A percentile compares a stretch with the other conserved stretches of the same genome.
phyloP scores from a whole-genome alignment of 176 grass and related monocot genomes.

The Bothriochloa decipiens region DNA sequence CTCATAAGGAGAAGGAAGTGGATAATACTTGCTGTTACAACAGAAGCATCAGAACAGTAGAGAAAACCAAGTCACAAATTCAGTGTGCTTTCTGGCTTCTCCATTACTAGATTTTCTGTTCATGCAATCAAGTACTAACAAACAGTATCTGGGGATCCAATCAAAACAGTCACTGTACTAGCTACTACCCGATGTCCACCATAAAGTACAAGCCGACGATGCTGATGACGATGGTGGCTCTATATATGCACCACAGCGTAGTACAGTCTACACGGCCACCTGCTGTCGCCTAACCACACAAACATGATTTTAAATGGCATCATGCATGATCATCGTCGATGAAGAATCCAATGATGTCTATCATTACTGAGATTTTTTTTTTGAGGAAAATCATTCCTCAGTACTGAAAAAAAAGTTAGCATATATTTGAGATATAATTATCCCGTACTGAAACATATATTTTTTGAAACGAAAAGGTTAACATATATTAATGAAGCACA shows the following conservation, averaged over 20 bases:
- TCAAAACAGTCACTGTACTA: background rate
- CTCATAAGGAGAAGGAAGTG: too few relatives aligned
- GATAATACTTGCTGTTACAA: conserved; percentile 1
- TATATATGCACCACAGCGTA: background rate
- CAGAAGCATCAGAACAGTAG: background rate
- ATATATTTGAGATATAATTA: background rate
- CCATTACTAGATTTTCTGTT: background rate
- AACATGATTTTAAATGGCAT: conserved; percentile 25
- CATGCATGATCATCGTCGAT: conserved; percentile 39
- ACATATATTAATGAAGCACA: background rate
- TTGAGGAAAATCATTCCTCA: background rate
- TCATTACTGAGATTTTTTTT: background rate
- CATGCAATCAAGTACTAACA: conserved; percentile 15
- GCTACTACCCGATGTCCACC: background rate
- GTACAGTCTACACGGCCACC: background rate
- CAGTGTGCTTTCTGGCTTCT: background rate
- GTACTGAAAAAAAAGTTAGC: conserved; percentile 39
- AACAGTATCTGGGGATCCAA: background rate
- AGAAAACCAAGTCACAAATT: conserved; percentile 1
- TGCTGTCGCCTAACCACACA: background rate
- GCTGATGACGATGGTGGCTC: conserved; percentile 13
- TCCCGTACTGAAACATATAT: background rate
- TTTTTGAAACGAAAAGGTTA: background rate
- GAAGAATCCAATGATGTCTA: conserved; percentile 47
- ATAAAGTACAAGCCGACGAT: conserved; percentile 2